These are phyloP conservation scores for Macrophomina tecta DNA, from an alignment of 2,329 filamentous ascomycete species.

Conservation along the genomic window DNA sequence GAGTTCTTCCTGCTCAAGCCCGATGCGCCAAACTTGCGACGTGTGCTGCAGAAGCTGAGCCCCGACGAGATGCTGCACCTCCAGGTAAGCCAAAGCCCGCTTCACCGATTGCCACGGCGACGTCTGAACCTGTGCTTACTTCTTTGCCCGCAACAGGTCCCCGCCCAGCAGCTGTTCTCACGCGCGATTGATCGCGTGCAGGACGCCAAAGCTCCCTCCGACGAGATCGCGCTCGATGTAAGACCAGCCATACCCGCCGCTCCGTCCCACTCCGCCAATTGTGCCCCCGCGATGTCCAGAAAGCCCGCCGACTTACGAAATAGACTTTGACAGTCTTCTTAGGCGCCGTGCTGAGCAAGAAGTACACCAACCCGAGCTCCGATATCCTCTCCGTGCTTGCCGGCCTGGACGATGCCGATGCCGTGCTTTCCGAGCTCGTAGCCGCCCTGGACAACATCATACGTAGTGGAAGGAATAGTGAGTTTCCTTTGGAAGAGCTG, in stretches of 20 bases:
- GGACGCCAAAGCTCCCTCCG: slow-evolving; percentile 63
- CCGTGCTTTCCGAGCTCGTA: slow-evolving; percentile 87
- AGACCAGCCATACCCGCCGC: slow-evolving; percentile 38
- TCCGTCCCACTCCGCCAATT: not conserved
- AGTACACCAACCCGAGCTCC: slow-evolving; percentile 92
- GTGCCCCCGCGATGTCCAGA: not conserved
- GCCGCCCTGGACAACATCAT: slow-evolving; percentile 82
- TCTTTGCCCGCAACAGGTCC: slow-evolving; percentile 49
- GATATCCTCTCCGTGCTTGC: slow-evolving; percentile 91
- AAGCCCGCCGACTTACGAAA: slow-evolving; percentile 50
- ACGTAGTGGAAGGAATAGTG: slow-evolving; percentile 73
- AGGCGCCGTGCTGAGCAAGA: slow-evolving; percentile 80
- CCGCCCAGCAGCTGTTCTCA: slow-evolving; percentile 79
- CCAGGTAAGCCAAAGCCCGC: slow-evolving; percentile 58
- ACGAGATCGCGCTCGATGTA: slow-evolving; percentile 87
- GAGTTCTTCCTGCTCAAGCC: slow-evolving; percentile 93
- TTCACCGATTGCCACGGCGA: not conserved
- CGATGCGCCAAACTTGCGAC: slow-evolving; percentile 71
- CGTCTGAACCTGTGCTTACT: not conserved
- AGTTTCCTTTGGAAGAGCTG: slow-evolving; percentile 42
- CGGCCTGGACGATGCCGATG: slow-evolving; percentile 86
- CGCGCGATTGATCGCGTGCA: slow-evolving; percentile 74
- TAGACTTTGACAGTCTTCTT: slow-evolving; percentile 92
- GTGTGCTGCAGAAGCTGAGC: slow-evolving; percentile 71
- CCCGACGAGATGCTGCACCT: slow-evolving; percentile 77